A percentile compares a stretch with the other conserved stretches of the same genome.
These are phyloP conservation scores for Talaromyces sp. DNA, from an alignment of 2,329 filamentous ascomycete species.

Conservation along the genomic window DNA sequence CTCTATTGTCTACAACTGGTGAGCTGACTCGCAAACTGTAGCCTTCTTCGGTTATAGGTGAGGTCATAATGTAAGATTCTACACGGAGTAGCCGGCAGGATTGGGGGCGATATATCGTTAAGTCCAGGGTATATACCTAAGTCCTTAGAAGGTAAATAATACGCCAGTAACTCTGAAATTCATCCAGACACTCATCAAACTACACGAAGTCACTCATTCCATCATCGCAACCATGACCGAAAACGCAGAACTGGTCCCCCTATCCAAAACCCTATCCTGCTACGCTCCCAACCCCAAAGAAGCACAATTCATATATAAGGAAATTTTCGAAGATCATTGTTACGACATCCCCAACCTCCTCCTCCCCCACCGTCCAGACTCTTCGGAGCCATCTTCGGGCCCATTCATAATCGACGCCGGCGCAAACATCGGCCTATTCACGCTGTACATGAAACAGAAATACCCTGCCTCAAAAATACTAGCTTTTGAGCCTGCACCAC, in stretches of 20 bases:
- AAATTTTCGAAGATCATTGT: conserved; percentile 12
- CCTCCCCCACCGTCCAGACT: background rate
- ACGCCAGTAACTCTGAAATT: background rate
- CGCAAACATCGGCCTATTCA: conserved; percentile 8
- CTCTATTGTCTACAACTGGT: background rate
- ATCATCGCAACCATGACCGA: background rate
- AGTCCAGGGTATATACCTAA: background rate
- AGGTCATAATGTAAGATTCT: conserved; percentile 1
- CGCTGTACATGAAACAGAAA: conserved; percentile 12
- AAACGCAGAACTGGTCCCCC: background rate
- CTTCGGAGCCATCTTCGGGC: background rate
- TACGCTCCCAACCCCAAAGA: conserved; percentile 6
- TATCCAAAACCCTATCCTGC: background rate
- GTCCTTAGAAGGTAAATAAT: background rate
- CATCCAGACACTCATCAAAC: background rate
- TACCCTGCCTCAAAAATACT: background rate
- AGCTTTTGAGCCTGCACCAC: conserved; percentile 7
- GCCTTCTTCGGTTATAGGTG: background rate
- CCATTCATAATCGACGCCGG: conserved; percentile 10
- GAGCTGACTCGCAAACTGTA: background rate
- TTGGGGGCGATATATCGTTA: background rate
- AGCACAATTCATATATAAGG: conserved; percentile 11
- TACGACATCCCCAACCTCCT: background rate
- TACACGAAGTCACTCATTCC: background rate
- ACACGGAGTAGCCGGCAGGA: background rate